These are phyloP conservation scores for Claviceps capensis DNA, from an alignment of 2,329 filamentous ascomycete species.

Conservation along the genomic window DNA sequence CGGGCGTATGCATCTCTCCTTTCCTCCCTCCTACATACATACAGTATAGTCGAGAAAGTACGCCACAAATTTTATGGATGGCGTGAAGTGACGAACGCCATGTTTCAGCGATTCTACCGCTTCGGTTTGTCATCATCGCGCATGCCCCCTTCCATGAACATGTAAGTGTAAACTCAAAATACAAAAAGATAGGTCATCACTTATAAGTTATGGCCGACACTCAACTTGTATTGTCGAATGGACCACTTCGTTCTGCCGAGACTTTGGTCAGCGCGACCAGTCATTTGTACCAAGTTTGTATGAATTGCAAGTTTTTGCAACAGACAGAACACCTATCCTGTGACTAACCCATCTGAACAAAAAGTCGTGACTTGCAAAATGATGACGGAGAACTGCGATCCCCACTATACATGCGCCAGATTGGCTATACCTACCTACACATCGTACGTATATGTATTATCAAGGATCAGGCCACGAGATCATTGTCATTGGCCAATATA, in stretches of 20 bases:
- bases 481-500: background rate
- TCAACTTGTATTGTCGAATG: no score
- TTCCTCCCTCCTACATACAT: no score
- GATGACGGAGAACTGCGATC: background rate
- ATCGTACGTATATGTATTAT: background rate
- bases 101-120: constrained; percentile 10
- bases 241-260: no score
- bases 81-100: constrained; percentile 2
- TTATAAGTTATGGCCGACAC: no score
- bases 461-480: background rate
- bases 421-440: background rate
- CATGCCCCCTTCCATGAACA: background rate
- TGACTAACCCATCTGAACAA: background rate
- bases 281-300: no score
- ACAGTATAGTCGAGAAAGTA: no score
- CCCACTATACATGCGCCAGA: background rate
- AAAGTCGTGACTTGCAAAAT: background rate
- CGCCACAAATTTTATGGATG: no score
- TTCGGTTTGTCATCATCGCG: background rate
- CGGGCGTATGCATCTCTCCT: no score
- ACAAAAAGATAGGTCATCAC: background rate
- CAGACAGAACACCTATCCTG: background rate
- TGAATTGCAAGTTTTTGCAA: background rate
- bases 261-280: no score
- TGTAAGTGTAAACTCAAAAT: background rate